Conservation (phyloP, 805 yeast species). For the Zygosaccharomyces pseudorouxii region DNA sequence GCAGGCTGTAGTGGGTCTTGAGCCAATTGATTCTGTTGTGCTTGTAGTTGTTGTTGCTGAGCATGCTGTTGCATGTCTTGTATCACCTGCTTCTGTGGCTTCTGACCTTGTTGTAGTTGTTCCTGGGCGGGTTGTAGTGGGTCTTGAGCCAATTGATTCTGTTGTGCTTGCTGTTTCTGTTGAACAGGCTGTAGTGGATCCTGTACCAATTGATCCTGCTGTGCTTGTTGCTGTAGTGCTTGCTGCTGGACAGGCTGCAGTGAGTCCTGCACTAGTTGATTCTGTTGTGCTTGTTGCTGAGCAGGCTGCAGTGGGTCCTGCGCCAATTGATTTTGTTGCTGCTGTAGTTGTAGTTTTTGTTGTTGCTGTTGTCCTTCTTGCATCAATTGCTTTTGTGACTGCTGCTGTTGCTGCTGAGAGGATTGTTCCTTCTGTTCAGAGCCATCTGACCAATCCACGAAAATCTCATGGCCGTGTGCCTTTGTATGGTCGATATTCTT, state of each 20-base stretch:
- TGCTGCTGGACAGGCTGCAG: not conserved
- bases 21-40: not conserved
- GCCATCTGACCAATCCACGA: conserved; percentile 64
- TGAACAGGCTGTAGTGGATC: not conserved
- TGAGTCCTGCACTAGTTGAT: not conserved
- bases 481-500: conserved; percentile 62
- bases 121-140: not conserved
- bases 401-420: conserved; percentile 5
- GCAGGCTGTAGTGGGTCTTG: too few relatives aligned
- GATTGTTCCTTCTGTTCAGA: conserved; percentile 38
- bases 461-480: conserved; percentile 37
- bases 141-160: not conserved
- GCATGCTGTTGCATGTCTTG: not conserved
- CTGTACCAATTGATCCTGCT: not conserved
- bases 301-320: too few relatives aligned
- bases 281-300: not conserved
- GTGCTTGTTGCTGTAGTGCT: not conserved
- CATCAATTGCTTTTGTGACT: too few relatives aligned
- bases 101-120: not conserved
- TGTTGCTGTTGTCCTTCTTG: not conserved
- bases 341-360: not conserved
- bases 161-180: not conserved
- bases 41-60: not conserved
- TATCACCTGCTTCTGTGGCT: not conserved
- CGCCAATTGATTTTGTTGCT: not conserved